A percentile compares a stretch with the other conserved stretches of the same genome.
Evolutionary conservation across 2,329 filamentous ascomycete genomes (phyloP).

Genomic region (Aspergillus spinulosporus): DNA sequence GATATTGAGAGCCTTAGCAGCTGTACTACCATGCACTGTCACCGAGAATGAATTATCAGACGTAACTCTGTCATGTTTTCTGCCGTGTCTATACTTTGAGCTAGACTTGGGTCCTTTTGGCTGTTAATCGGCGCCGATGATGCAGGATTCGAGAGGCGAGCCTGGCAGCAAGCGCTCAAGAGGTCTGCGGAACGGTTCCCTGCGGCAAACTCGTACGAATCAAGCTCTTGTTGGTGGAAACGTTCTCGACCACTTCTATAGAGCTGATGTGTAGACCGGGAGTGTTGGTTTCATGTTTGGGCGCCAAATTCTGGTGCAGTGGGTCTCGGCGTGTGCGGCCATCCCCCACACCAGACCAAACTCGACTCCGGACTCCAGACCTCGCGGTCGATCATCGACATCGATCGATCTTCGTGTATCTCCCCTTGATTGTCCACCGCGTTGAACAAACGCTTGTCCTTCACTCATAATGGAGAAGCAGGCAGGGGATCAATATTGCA

Average conservation of each 20-base stretch:
- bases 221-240: not conserved
- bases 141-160: conserved; percentile 2
- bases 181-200: not conserved
- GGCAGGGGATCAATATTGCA: not conserved
- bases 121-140: conserved; percentile 1
- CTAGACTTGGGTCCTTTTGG: conserved; percentile 6
- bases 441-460: not conserved
- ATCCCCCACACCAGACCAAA: not conserved
- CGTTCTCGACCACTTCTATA: not conserved
- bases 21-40: not conserved
- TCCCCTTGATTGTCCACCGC: conserved; percentile 4
- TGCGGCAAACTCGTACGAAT: not conserved
- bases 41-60: not conserved
- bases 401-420: conserved; percentile 1
- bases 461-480: conserved; percentile 18
- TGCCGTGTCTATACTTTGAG: conserved; percentile 10
- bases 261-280: not conserved
- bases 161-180: not conserved
- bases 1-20: not conserved
- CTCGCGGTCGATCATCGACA: no score
- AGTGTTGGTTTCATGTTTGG: not conserved
- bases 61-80: not conserved
- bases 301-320: not conserved
- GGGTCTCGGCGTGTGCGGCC: not conserved
- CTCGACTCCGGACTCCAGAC: not conserved